phyloP scores from a whole-genome alignment of 1,139 yeast species.

The Diutina catenulata region DNA sequence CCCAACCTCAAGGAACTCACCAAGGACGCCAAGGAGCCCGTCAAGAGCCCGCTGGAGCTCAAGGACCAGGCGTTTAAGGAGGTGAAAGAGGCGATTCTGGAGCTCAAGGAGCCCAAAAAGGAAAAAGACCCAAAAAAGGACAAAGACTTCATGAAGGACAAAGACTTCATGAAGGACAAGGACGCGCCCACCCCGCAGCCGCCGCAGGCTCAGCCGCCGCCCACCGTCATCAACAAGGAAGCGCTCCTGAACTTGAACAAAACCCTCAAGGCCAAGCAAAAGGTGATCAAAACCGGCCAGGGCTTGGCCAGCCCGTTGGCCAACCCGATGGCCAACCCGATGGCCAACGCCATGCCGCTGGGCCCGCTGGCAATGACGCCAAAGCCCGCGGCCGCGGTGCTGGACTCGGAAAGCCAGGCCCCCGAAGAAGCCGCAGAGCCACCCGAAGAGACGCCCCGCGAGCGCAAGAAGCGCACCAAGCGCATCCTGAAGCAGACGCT shows the following conservation, averaged over 20 bases:
- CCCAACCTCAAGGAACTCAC: too few species aligned
- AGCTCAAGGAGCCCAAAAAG: too few species aligned
- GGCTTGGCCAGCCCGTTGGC: neutral
- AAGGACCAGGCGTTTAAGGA: too few species aligned
- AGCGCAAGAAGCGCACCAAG: neutral
- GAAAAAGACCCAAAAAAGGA: too few species aligned
- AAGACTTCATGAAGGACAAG: too few species aligned
- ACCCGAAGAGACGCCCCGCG: neutral
- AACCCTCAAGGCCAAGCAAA: constrained; percentile 3
- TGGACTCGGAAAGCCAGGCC: neutral
- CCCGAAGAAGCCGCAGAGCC: neutral
- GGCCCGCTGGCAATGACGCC: neutral
- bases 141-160: too few species aligned
- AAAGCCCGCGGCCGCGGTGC: neutral
- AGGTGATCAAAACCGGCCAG: neutral
- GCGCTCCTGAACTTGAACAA: constrained; percentile 2
- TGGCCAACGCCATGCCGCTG: neutral
- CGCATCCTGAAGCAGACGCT: constrained; percentile 5
- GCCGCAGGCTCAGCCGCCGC: neutral
- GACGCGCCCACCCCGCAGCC: too few species aligned
- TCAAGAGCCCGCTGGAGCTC: too few species aligned
- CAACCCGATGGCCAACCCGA: too few species aligned
- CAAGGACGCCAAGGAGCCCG: too few species aligned
- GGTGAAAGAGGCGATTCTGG: too few species aligned
- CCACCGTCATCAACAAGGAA: constrained; percentile 2